Percentiles rank a stretch among this genome's conserved stretches.
phyloP scores from a whole-genome alignment of 306 rosid genomes.

The Glycine tomentella region DNA sequence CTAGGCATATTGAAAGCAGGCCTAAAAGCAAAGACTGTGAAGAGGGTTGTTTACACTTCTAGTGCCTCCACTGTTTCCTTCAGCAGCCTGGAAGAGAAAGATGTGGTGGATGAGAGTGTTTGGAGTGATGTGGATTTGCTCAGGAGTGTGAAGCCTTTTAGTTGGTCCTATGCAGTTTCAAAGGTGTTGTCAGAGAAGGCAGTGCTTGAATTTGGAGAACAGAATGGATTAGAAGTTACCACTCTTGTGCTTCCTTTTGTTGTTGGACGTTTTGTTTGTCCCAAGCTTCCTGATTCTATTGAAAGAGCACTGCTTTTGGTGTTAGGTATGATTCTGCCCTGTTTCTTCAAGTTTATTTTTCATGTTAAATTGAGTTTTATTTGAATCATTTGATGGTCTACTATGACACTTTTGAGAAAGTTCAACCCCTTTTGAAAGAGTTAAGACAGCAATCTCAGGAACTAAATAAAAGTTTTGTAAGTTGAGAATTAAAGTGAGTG shows the following conservation, averaged over 20 bases:
- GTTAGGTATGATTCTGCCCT: constrained; percentile 40
- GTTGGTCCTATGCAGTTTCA: constrained; percentile 54
- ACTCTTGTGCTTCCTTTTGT: constrained; percentile 60
- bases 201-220: constrained; percentile 48
- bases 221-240: constrained; percentile 64
- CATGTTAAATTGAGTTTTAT: neutral
- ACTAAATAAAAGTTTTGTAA: no score
- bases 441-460: no score
- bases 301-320: constrained; percentile 47
- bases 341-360: neutral
- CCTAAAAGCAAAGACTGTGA: constrained; percentile 55
- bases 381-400: neutral
- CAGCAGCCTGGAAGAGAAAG: neutral
- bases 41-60: constrained; percentile 70
- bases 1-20: constrained; percentile 61
- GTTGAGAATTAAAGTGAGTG: no score
- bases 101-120: constrained; percentile 56
- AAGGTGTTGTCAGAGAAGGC: constrained; percentile 65
- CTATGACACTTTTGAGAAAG: no score
- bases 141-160: constrained; percentile 34
- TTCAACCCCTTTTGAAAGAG: no score
- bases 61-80: constrained; percentile 49
- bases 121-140: constrained; percentile 63
- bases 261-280: constrained; percentile 67
- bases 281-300: constrained; percentile 60